Conservation (phyloP, 2,329 filamentous ascomycete species). For the Penicillium sp. region DNA sequence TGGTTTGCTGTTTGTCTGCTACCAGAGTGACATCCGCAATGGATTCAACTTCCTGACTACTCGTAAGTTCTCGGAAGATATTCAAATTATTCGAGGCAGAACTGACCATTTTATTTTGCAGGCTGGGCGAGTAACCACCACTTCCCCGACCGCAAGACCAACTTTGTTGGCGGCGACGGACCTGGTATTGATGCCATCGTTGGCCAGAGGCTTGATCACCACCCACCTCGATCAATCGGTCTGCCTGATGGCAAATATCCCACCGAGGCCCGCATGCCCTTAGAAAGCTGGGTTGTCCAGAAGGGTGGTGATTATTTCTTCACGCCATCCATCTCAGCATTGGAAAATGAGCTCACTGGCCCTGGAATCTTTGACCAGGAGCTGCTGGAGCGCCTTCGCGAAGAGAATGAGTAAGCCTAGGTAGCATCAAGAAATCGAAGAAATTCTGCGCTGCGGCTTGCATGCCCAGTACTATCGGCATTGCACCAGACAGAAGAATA, state of each 20-base stretch:
- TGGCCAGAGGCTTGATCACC: constrained; percentile 16
- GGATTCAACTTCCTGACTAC: constrained; percentile 39
- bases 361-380: constrained; percentile 4
- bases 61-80: constrained; percentile 14
- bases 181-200: constrained; percentile 26
- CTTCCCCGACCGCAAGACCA: constrained; percentile 19
- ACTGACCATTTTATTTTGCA: constrained; percentile 5
- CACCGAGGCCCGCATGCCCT: constrained; percentile 21
- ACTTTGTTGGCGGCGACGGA: constrained; percentile 4
- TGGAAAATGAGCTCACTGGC: constrained; percentile 5
- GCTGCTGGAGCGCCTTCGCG: background rate
- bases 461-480: no score
- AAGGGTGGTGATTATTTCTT: constrained; percentile 52
- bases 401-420: background rate
- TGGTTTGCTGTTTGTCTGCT: constrained; percentile 50
- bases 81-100: background rate
- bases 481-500: background rate
- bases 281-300: constrained; percentile 41
- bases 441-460: no score
- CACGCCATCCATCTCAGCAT: constrained; percentile 41
- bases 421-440: no score
- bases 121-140: constrained; percentile 25
- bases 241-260: constrained; percentile 18
- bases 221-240: constrained; percentile 16
- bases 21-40: constrained; percentile 45